Evolutionary conservation across 306 rosid genomes (phyloP).

Genomic region (Carpinus viminea): DNA sequence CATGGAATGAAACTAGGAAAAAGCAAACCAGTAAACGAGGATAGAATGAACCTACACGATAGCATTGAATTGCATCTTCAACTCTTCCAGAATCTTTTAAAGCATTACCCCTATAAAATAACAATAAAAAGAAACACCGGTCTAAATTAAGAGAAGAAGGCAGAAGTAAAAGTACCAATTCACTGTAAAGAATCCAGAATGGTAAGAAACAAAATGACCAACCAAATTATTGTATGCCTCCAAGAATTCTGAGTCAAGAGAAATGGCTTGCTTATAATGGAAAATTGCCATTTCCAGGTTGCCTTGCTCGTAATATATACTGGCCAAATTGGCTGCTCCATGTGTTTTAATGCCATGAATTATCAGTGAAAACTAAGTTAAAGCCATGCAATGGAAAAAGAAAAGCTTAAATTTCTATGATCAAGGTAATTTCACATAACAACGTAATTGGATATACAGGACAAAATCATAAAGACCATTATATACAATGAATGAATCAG

Average conservation of each 20-base stretch:
- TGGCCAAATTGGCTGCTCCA: conserved; percentile 86
- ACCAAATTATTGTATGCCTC: conserved; percentile 99
- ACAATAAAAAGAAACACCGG: not conserved
- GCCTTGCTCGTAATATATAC: conserved; percentile 89
- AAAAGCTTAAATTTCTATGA: not conserved
- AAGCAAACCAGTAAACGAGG: no score
- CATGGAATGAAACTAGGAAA: no score
- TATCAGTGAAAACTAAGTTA: not conserved
- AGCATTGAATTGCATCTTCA: no score
- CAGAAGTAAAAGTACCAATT: conserved; percentile 2
- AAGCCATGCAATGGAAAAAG: not conserved
- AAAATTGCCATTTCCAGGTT: conserved; percentile 90
- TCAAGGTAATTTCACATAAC: not conserved
- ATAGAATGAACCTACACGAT: no score
- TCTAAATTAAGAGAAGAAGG: not conserved
- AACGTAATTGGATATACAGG: not conserved
- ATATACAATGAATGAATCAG: not conserved
- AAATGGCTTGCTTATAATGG: conserved; percentile 93
- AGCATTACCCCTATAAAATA: conserved; percentile 66
- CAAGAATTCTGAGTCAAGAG: conserved; percentile 89
- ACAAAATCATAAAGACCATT: not conserved
- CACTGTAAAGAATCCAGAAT: not conserved
- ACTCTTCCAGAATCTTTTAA: no score
- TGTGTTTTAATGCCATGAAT: not conserved
- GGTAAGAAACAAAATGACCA: conserved; percentile 28